These are phyloP conservation scores for Cyclanthera cordifolia DNA, from an alignment of 306 rosid genomes.

Conservation along the genomic window DNA sequence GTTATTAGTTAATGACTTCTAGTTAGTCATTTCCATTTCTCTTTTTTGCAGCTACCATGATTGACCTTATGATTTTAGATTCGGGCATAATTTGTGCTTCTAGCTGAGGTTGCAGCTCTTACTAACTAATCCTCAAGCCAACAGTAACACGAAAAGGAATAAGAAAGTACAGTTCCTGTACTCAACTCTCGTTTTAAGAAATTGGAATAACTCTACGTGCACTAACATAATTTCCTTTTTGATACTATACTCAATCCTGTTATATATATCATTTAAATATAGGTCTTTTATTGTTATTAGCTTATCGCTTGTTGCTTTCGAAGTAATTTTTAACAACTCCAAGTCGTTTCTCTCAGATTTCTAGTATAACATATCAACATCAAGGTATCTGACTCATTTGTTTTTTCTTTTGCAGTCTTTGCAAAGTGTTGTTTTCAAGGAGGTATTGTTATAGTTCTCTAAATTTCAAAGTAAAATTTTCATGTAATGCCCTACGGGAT, in stretches of 20 bases:
- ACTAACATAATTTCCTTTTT: neutral
- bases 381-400: conserved; percentile 25
- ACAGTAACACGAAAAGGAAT: neutral
- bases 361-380: neutral
- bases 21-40: neutral
- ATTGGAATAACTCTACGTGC: neutral
- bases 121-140: neutral
- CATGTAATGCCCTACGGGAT: neutral
- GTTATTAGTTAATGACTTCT: neutral
- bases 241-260: neutral
- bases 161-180: neutral
- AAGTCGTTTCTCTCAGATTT: neutral
- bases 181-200: neutral
- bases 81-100: neutral
- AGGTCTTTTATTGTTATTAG: neutral
- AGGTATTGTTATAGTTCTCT: conserved; percentile 35
- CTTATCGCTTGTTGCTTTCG: neutral
- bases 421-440: conserved; percentile 97
- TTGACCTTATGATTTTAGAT: neutral
- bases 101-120: neutral
- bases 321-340: neutral
- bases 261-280: neutral
- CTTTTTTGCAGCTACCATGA: neutral
- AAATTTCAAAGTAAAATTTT: neutral
- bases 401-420: conserved; percentile 60